These are phyloP conservation scores for Ophiostoma sp. DNA, from an alignment of 2,329 filamentous ascomycete species.

Conservation along the genomic window DNA sequence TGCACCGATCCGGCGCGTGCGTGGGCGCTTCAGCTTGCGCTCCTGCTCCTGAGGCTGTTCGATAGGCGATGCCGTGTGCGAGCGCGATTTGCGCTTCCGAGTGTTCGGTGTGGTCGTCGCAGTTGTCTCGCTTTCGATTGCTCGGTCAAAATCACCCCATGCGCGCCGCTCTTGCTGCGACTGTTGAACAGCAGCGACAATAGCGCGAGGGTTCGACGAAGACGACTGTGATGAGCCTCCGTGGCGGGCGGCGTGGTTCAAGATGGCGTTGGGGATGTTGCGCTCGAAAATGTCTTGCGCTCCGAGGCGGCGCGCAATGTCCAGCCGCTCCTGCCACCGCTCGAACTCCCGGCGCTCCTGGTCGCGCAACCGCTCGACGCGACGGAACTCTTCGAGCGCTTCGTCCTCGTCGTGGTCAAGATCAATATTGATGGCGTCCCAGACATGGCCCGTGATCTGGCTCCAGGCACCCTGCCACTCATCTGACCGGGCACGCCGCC, in stretches of 20 bases:
- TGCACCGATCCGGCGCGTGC: conserved; percentile 66
- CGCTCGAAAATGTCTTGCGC: conserved; percentile 71
- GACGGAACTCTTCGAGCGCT: conserved; percentile 53
- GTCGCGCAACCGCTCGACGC: conserved; percentile 54
- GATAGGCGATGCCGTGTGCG: conserved; percentile 68
- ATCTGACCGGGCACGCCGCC: conserved; percentile 66
- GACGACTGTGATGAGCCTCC: conserved; percentile 28
- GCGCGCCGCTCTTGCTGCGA: conserved; percentile 78
- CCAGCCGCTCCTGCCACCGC: conserved; percentile 81
- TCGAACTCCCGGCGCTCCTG: conserved; percentile 59
- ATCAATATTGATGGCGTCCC: conserved; percentile 71
- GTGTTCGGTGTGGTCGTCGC: conserved; percentile 47
- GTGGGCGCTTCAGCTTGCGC: conserved; percentile 82
- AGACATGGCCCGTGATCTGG: conserved; percentile 60
- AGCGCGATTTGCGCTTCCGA: conserved; percentile 74
- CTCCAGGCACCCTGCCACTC: conserved; percentile 90
- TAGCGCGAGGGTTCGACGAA: conserved; percentile 38
- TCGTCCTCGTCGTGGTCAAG: conserved; percentile 81
- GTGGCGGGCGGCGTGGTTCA: conserved; percentile 58
- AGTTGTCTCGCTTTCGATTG: conserved; percentile 64
- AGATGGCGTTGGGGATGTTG: conserved; percentile 57
- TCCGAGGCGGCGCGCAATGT: conserved; percentile 77
- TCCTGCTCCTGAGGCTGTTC: conserved; percentile 71
- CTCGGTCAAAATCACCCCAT: conserved; percentile 89
- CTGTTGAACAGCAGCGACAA: conserved; percentile 61